Conservation (phyloP, 495 filamentous ascomycete genomes). For the Coniosporium apollinis region DNA sequence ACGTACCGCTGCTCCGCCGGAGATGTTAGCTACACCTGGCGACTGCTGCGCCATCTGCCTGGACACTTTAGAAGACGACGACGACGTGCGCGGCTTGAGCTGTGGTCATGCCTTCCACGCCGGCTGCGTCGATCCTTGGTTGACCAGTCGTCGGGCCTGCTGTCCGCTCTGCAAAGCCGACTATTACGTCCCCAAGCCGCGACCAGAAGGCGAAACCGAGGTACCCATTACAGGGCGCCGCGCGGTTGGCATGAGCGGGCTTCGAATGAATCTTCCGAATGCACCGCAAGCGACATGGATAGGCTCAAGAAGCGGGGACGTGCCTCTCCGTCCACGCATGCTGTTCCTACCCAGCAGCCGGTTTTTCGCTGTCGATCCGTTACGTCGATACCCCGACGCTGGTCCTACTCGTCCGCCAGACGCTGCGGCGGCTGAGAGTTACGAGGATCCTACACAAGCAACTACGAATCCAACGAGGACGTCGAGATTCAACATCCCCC, state of each 20-base stretch:
- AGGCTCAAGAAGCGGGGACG: neutral
- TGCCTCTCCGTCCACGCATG: neutral
- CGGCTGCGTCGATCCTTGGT: conserved; percentile 86
- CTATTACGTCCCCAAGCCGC: conserved; percentile 83
- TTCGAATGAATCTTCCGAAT: neutral
- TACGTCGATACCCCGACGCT: no score
- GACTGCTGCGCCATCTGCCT: conserved; percentile 96
- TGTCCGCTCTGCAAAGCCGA: conserved; percentile 96
- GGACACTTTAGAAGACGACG: conserved; percentile 82
- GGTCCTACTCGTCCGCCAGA: no score
- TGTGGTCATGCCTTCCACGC: conserved; percentile 96
- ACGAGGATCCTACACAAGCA: no score
- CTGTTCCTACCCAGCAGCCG: no score
- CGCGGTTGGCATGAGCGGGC: neutral
- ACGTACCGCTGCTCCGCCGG: conserved; percentile 61
- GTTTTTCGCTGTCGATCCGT: no score
- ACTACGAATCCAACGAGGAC: no score
- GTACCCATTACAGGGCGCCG: conserved; percentile 3
- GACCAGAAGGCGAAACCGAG: conserved; percentile 32
- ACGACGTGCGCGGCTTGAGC: conserved; percentile 83
- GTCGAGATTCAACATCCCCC: no score
- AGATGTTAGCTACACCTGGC: conserved; percentile 70
- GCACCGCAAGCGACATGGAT: conserved; percentile 4
- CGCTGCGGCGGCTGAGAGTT: no score
- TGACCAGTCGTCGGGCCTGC: conserved; percentile 81